phyloP scores from a whole-genome alignment of 805 yeast species.

The Maudiozyma turicensis region DNA sequence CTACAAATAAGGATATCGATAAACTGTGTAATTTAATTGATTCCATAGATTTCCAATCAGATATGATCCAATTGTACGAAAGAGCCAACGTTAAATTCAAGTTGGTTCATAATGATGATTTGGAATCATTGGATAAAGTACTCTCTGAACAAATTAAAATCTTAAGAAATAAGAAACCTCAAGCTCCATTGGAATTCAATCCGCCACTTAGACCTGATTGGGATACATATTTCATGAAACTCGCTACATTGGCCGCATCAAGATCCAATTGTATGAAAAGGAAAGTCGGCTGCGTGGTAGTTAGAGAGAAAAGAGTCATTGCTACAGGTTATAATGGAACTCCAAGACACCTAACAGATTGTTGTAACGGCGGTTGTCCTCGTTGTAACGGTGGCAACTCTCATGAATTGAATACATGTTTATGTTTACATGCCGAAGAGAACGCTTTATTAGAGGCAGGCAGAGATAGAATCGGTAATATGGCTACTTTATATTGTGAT shows the following conservation, averaged over 20 bases:
- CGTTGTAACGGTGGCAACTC: slow-evolving; percentile 69
- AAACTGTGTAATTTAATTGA: slow-evolving; percentile 32
- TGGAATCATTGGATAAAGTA: slow-evolving; percentile 6
- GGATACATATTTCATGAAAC: slow-evolving; percentile 92
- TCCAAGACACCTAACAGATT: slow-evolving; percentile 76
- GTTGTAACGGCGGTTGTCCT: slow-evolving; percentile 92
- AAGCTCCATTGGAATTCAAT: slow-evolving; percentile 9
- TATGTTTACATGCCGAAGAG: slow-evolving; percentile 95
- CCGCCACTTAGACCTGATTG: slow-evolving; percentile 65
- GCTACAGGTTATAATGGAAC: slow-evolving; percentile 99
- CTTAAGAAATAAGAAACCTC: slow-evolving; percentile 8
- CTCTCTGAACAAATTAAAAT: slow-evolving; percentile 10
- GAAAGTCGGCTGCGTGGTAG: slow-evolving; percentile 93
- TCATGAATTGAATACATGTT: slow-evolving; percentile 73
- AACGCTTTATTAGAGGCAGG: slow-evolving; percentile 94
- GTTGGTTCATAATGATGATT: slow-evolving; percentile 3
- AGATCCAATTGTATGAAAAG: slow-evolving; percentile 96
- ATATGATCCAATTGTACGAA: slow-evolving; percentile 16
- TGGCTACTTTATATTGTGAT: slow-evolving; percentile 75
- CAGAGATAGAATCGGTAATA: slow-evolving; percentile 61
- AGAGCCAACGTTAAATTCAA: slow-evolving; percentile 19
- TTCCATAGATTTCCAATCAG: slow-evolving; percentile 11
- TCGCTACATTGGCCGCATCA: slow-evolving; percentile 87
- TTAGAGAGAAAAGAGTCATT: slow-evolving; percentile 71
- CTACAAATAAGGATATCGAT: slow-evolving; percentile 15